Base-by-base conservation (phyloP, 1,284 basidiomycete genomes). In the Cryptococcus sp. region DNA sequence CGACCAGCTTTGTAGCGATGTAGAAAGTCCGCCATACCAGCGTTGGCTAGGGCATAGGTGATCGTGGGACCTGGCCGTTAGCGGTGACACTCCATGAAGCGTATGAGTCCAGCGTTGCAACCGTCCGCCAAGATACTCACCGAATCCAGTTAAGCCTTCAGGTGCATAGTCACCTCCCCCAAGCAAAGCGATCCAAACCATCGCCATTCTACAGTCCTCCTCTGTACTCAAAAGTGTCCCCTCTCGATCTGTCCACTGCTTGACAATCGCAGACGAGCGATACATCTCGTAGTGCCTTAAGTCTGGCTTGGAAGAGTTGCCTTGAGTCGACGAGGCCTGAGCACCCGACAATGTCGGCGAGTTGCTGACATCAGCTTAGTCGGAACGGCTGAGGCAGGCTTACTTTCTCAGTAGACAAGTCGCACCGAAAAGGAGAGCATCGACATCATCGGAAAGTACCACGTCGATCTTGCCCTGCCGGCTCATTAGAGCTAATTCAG, bases 391-490 rank as follows among this genome's bases (percentile, higher is more conserved):
- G 1, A 36, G 3, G 22, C 5, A 1, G 40, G 22, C 80, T 59
- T 56, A 84, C 83, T 88, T 88, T 59, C 91, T 82, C 56, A 96
- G 82, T 24, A 97, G 82, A 41, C 83, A 83, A 2, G 75, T 80
- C 0, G 90, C 91, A 13, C 93, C 93, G 60, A 98, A 98, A 2
- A 97, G 73, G 60, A 97, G 85, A 24, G 85, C 90, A 64, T 98
- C 94, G 0, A 90, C 89, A 62, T 97, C 94, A 73, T 98, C 93
- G 0, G 91, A 91, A 34, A 96, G 77, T 10, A 98, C 82, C 0
- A 85, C 90, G 67, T 98, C 94, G 49, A 98, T 86, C 50, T 87
- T 73, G 0, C 89, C 90, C 31, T 85, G 81, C 3, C 78, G 76
- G 62, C 90, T 91, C 57, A 98, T 78, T 55, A 86, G 85, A 0